Base-by-base conservation (phyloP, 2,329 filamentous ascomycete species). In the Alternaria gansuensis region DNA sequence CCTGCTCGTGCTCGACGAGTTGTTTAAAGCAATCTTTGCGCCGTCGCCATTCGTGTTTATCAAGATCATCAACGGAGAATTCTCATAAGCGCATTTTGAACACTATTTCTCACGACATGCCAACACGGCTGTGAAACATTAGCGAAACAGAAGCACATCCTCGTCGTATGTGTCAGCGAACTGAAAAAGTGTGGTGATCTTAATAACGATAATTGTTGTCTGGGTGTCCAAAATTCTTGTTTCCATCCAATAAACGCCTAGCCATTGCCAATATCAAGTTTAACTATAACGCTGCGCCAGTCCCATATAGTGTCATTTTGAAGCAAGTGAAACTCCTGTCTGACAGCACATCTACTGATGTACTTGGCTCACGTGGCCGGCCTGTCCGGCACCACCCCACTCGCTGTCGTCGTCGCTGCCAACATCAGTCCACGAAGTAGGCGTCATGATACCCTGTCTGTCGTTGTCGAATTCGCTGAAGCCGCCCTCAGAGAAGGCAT, bases 371-470 rank as follows among this genome's bases (percentile, higher is more conserved):
- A 59, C 70, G 34, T 73, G 68, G 0, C 73, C 73, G 23, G 68
- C 65, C 34, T 63, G 60, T 4, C 64, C 66, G 0, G 62, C 62
- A 28, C 72, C 73, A 34, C 71, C 76, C 67, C 69, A 76, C 50
- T 79, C 77, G 36, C 77, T 78, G 57, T 74, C 76, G 41, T 73
- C 71, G 45, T 79, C 77, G 56, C 75, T 78, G 2, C 75, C 77
- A 9, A 79, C 72, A 55, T 79, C 77, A 37, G 75, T 77, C 77
- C 77, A 79, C 24, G 70, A 74, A 13, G 62, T 71, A 9, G 77
- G 77, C 6, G 77, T 79, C 69, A 74, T 71, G 14, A 73, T 65
- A 14, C 77, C 77, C 3, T 45, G 14, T 34, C 56, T 45, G 0
- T 50, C 65, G 13, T 65, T 49, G 13, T 65, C 64, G 5, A 71